Conservation (phyloP, 371 early-diverging fungal species). For the Entomophthora muscae region DNA sequence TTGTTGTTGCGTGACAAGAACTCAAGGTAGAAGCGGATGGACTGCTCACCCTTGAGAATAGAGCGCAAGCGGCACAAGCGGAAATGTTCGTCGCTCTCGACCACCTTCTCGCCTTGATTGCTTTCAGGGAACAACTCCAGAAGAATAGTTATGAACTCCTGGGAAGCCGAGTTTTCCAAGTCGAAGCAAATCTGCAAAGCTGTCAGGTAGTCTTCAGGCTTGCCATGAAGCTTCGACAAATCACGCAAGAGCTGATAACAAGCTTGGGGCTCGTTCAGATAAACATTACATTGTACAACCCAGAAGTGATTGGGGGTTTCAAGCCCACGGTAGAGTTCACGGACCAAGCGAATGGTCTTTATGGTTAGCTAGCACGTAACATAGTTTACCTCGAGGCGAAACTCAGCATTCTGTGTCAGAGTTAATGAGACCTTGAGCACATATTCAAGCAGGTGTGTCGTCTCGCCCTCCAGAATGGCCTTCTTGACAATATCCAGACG, state of each 20-base stretch:
- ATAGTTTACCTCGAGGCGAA: slow-evolving; percentile 46
- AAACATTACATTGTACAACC: slow-evolving; percentile 78
- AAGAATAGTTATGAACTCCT: slow-evolving; percentile 74
- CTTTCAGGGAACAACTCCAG: slow-evolving; percentile 29
- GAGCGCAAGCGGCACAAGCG: slow-evolving; percentile 15
- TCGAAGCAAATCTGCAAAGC: slow-evolving; percentile 96
- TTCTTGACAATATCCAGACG: slow-evolving; percentile 77
- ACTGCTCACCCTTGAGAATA: slow-evolving; percentile 74
- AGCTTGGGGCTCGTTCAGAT: slow-evolving; percentile 55
- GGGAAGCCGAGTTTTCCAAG: slow-evolving; percentile 83
- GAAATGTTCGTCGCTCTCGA: neutral
- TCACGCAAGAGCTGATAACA: slow-evolving; percentile 52
- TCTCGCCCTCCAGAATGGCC: slow-evolving; percentile 51
- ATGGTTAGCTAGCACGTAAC: neutral
- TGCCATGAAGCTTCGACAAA: slow-evolving; percentile 22
- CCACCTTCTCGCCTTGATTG: neutral
- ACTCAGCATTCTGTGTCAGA: slow-evolving; percentile 57
- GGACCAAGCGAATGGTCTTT: slow-evolving; percentile 59
- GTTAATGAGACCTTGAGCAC: slow-evolving; percentile 65
- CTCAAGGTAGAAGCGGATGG: slow-evolving; percentile 80
- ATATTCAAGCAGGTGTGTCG: slow-evolving; percentile 53
- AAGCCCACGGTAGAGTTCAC: slow-evolving; percentile 57
- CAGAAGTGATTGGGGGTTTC: slow-evolving; percentile 76
- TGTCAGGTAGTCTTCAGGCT: slow-evolving; percentile 30
- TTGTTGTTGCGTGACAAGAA: slow-evolving; percentile 89